Evolutionary conservation across 2,329 filamentous ascomycete species (phyloP).

Genomic region (Metarhizium brunneum): DNA sequence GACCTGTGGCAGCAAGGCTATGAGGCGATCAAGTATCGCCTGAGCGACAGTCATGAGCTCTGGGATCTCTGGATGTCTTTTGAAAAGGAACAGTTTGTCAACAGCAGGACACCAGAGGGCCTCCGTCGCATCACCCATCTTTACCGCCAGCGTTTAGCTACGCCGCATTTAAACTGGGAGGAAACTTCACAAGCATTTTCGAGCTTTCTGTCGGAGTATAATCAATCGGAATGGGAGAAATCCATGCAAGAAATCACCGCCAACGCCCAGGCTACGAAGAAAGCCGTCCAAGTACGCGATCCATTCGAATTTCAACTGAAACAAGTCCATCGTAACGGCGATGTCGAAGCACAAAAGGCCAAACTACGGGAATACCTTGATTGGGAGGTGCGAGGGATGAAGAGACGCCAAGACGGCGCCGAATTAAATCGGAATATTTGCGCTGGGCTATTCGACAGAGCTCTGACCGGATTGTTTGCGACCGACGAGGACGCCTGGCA

Average conservation of each 20-base stretch:
- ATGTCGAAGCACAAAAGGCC: slow-evolving; percentile 43
- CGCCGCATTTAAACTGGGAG: slow-evolving; percentile 68
- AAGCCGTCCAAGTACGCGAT: slow-evolving; percentile 53
- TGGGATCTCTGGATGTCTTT: slow-evolving; percentile 74
- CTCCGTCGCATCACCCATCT: slow-evolving; percentile 58
- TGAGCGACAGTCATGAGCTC: slow-evolving; percentile 67
- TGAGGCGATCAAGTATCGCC: slow-evolving; percentile 61
- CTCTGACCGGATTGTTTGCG: slow-evolving; percentile 59
- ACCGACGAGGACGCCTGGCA: slow-evolving; percentile 71
- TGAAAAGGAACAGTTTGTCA: slow-evolving; percentile 57
- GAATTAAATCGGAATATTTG: slow-evolving; percentile 41
- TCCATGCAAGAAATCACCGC: slow-evolving; percentile 62
- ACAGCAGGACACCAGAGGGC: slow-evolving; percentile 43
- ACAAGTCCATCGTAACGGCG: slow-evolving; percentile 45
- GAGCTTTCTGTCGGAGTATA: slow-evolving; percentile 63
- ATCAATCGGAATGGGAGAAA: slow-evolving; percentile 60
- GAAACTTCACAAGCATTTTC: slow-evolving; percentile 68
- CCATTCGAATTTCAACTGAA: slow-evolving; percentile 58
- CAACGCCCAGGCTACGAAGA: slow-evolving; percentile 54
- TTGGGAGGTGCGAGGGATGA: slow-evolving; percentile 65
- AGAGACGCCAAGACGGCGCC: slow-evolving; percentile 36
- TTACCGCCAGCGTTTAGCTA: slow-evolving; percentile 59
- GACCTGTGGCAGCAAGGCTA: slow-evolving; percentile 65
- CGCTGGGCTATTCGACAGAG: slow-evolving; percentile 67
- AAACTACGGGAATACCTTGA: slow-evolving; percentile 63